Evolutionary conservation across 2,329 filamentous ascomycete species (phyloP).

Genomic region (Colletotrichum godetiae): DNA sequence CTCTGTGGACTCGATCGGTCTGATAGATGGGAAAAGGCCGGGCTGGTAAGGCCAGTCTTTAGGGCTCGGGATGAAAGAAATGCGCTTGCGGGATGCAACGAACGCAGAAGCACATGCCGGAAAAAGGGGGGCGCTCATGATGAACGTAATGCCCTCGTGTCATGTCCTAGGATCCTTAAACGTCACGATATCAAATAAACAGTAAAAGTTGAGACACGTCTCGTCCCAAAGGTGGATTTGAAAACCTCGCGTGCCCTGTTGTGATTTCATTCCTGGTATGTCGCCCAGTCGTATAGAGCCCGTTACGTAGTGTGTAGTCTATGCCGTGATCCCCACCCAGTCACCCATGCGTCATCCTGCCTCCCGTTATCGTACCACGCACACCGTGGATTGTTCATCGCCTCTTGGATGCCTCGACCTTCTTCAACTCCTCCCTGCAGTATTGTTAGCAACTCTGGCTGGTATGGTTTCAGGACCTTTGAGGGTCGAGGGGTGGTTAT

Average conservation of each 20-base stretch:
- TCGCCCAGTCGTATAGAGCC: slow-evolving; percentile 27
- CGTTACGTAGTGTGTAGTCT: slow-evolving; percentile 20
- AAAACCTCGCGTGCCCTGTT: neutral
- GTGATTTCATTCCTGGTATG: slow-evolving; percentile 28
- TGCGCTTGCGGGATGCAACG: neutral
- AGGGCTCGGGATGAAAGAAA: slow-evolving; percentile 35
- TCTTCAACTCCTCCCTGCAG: slow-evolving; percentile 88
- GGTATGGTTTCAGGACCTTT: neutral
- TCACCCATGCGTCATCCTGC: slow-evolving; percentile 16
- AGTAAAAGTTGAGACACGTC: slow-evolving; percentile 9
- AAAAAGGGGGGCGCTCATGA: slow-evolving; percentile 15
- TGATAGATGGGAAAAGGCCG: slow-evolving; percentile 47
- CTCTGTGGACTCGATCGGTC: slow-evolving; percentile 39
- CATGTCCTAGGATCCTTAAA: slow-evolving; percentile 24
- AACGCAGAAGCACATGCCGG: slow-evolving; percentile 5
- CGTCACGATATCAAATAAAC: slow-evolving; percentile 25
- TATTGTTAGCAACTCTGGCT: neutral
- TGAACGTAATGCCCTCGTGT: slow-evolving; percentile 32
- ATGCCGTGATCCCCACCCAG: slow-evolving; percentile 10
- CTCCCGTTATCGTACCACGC: neutral
- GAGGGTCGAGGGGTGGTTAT: slow-evolving; percentile 37
- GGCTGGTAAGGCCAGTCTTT: slow-evolving; percentile 49
- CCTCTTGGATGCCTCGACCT: slow-evolving; percentile 83
- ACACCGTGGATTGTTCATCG: slow-evolving; percentile 52
- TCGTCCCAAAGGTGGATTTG: neutral